Evolutionary conservation across 192 early-diverging fungal species (phyloP).

Genomic region (Coemansia erecta): DNA sequence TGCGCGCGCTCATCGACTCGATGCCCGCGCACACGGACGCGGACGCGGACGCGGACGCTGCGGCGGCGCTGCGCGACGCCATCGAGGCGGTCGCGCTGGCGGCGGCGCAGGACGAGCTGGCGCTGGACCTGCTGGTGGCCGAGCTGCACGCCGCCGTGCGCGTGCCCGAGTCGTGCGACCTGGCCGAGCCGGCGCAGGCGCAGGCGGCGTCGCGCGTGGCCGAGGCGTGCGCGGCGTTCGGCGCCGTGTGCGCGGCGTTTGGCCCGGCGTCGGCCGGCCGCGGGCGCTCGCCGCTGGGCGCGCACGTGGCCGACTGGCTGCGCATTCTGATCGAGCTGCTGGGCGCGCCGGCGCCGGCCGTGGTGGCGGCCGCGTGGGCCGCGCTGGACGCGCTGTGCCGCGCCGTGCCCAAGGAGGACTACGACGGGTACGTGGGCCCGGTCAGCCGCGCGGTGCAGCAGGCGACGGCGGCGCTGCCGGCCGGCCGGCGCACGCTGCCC

Average conservation of each 20-base stretch:
- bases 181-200: constrained; percentile 9
- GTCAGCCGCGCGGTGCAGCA: constrained; percentile 65
- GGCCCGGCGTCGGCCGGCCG: constrained; percentile 40
- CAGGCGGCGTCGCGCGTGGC: constrained; percentile 33
- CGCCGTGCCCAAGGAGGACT: constrained; percentile 83
- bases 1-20: constrained; percentile 78
- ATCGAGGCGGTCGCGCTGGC: constrained; percentile 68
- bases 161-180: constrained; percentile 46
- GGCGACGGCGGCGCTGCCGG: constrained; percentile 52
- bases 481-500: constrained; percentile 50
- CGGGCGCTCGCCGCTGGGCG: constrained; percentile 47
- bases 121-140: constrained; percentile 73
- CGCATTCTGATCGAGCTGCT: constrained; percentile 72
- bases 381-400: constrained; percentile 81
- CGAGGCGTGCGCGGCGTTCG: constrained; percentile 46
- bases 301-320: constrained; percentile 81
- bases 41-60: constrained; percentile 50
- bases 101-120: constrained; percentile 76
- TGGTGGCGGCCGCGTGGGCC: constrained; percentile 72
- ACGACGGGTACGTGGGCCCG: constrained; percentile 74
- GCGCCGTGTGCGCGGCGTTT: constrained; percentile 39
- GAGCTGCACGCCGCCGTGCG: constrained; percentile 74
- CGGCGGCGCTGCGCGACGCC: constrained; percentile 67
- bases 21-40: constrained; percentile 57
- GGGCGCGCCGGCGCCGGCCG: constrained; percentile 54